Conservation (phyloP, 805 yeast species). For the Barnettozyma sp. region DNA sequence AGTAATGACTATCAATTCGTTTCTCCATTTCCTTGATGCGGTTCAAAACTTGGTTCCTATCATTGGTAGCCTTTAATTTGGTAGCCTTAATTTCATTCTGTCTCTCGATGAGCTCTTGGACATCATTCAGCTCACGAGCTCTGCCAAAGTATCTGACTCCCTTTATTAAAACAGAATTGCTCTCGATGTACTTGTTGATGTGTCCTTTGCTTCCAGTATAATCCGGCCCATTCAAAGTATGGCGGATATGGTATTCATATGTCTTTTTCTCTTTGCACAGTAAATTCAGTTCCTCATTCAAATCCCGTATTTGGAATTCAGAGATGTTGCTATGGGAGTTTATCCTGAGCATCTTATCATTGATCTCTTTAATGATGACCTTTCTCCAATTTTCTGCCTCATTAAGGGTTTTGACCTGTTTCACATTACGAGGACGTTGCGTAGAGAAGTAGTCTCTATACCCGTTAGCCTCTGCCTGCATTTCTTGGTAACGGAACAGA, state of each 20-base stretch:
- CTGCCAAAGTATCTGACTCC: constrained; percentile 65
- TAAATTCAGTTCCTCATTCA: constrained; percentile 68
- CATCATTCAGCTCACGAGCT: constrained; percentile 76
- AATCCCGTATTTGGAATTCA: constrained; percentile 59
- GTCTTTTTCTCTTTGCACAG: constrained; percentile 58
- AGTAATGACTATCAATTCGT: constrained; percentile 33
- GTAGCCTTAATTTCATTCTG: constrained; percentile 22
- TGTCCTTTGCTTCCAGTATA: constrained; percentile 31
- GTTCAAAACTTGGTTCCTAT: constrained; percentile 13
- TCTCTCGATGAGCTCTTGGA: constrained; percentile 39
- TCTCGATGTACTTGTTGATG: constrained; percentile 11
- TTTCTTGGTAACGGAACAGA: constrained; percentile 57
- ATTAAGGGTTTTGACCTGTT: constrained; percentile 43
- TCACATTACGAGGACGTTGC: constrained; percentile 55
- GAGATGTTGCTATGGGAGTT: constrained; percentile 48
- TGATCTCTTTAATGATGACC: constrained; percentile 56
- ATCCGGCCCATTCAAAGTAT: constrained; percentile 68
- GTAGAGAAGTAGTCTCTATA: constrained; percentile 48
- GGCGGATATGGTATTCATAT: constrained; percentile 69
- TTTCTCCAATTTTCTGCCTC: constrained; percentile 70
- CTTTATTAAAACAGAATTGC: constrained; percentile 17
- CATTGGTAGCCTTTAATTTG: constrained; percentile 14
- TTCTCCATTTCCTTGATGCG: constrained; percentile 22
- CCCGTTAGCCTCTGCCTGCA: constrained; percentile 52
- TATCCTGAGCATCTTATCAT: constrained; percentile 50